Base-by-base conservation (phyloP, 2,329 filamentous ascomycete species). In the Diaporthe longicolla region DNA sequence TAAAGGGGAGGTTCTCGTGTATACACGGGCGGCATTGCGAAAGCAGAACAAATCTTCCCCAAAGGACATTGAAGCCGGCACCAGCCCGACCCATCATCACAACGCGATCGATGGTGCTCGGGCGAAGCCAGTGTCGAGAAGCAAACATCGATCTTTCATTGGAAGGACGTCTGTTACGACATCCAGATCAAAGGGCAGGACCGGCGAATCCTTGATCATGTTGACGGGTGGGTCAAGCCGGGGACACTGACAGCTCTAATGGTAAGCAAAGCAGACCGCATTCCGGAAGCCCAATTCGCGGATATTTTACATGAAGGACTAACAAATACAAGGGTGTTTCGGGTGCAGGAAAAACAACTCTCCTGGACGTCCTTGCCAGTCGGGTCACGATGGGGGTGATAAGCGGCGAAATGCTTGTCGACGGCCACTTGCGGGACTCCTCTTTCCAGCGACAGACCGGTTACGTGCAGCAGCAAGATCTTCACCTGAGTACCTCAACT, bases 1-100 rank as follows among this genome's bases (percentile, higher is more conserved):
- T 40, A 95, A 94, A 86, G 93, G 93, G 70, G 93, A 95, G 79
- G 91, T 95, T 17, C 85, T 95, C 6, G 88, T 95, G 37, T 95
- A 94, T 80, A 87, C 88, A 79, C 87, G 90, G 4, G 88, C 84
- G 77, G 86, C 80, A 82, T 89, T 85, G 85, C 91, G 86, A 80
- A 92, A 90, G 77, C 88, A 89, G 57, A 43, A 43, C 13, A 43
- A 43, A 6, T 43, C 40, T 15, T 43, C 40, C 19, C 40, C 40
- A 2, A 43, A 43, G 15, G 40, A 43, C 40, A 19, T 43, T 15
- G 40, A 43, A 19, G 40, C 40, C 40, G 40, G 40, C 40, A 43
- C 13, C 13, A 43, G 13, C 40, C 40, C 15, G 13, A 43, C 13
- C 13, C 15, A 15, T 43, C 40, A 43, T 17, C 40, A 5, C 40